Conservation (phyloP, 1,139 yeast species). For the Pichia sp. region DNA sequence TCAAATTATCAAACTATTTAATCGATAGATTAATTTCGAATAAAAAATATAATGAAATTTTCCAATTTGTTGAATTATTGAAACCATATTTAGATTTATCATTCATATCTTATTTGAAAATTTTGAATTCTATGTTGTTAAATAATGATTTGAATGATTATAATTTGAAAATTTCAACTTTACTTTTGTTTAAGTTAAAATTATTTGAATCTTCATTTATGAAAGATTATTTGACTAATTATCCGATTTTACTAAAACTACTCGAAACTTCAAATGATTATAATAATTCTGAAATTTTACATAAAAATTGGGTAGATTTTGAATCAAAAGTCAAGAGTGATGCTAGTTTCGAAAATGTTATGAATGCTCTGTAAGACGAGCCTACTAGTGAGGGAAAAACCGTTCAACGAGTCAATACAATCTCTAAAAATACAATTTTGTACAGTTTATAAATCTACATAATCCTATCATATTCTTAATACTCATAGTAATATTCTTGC, state of each 20-base stretch:
- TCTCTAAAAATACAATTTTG: too few species aligned
- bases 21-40: not conserved
- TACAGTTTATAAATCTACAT: too few species aligned
- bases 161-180: not conserved
- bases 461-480: not conserved
- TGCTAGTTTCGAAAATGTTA: not conserved
- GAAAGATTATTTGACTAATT: not conserved
- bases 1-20: not conserved
- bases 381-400: too few species aligned
- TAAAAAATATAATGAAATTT: slow-evolving; percentile 3
- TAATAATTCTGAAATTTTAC: not conserved
- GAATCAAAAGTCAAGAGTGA: not conserved
- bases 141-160: not conserved
- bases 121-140: not conserved
- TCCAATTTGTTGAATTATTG: slow-evolving; percentile 8
- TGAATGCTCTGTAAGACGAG: not conserved
- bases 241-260: not conserved
- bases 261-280: not conserved
- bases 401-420: too few species aligned
- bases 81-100: slow-evolving; percentile 5
- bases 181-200: not conserved
- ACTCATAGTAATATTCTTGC: not conserved
- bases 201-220: not conserved
- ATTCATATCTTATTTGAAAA: slow-evolving; percentile 3
- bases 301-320: not conserved